phyloP scores from a whole-genome alignment of 192 early-diverging fungal species.

The Backusella mclennaniae region DNA sequence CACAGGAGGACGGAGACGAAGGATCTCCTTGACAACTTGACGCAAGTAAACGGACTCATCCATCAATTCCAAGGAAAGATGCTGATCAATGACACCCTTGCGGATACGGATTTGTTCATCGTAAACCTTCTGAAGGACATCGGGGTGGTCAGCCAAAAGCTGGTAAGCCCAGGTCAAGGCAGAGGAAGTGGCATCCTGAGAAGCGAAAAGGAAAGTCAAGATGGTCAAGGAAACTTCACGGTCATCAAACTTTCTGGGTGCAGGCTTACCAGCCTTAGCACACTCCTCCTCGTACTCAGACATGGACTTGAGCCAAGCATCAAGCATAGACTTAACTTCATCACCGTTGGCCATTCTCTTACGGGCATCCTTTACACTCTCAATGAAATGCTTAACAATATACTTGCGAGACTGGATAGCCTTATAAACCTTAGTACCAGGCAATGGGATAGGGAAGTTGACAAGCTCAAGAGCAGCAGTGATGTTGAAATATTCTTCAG shows the following conservation, averaged over 20 bases:
- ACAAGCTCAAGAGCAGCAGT: constrained; percentile 46
- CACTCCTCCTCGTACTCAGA: constrained; percentile 24
- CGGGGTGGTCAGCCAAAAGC: constrained; percentile 42
- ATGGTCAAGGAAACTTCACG: constrained; percentile 40
- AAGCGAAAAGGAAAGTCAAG: constrained; percentile 46
- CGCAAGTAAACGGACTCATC: constrained; percentile 33
- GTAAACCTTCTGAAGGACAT: constrained; percentile 37
- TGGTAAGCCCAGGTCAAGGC: constrained; percentile 48
- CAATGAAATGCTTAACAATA: constrained; percentile 43
- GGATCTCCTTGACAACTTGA: constrained; percentile 40
- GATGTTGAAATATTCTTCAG: constrained; percentile 42
- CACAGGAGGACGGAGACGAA: constrained; percentile 40
- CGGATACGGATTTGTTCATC: constrained; percentile 34
- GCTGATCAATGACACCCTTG: constrained; percentile 11
- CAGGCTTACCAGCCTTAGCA: constrained; percentile 17
- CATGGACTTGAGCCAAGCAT: constrained; percentile 39
- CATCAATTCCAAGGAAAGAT: constrained; percentile 31
- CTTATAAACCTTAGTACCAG: constrained; percentile 46
- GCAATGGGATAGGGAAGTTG: constrained; percentile 44
- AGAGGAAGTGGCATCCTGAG: constrained; percentile 46
- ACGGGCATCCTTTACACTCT: constrained; percentile 33
- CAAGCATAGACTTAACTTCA: constrained; percentile 36
- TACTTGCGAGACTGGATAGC: constrained; percentile 42
- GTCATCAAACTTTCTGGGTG: constrained; percentile 35
- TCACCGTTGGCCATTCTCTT: constrained; percentile 31